Evolutionary conservation across 306 rosid species (phyloP), one percentile per base, ranked within the genome.

Genomic region (Heteromeles arbutifolia): DNA sequence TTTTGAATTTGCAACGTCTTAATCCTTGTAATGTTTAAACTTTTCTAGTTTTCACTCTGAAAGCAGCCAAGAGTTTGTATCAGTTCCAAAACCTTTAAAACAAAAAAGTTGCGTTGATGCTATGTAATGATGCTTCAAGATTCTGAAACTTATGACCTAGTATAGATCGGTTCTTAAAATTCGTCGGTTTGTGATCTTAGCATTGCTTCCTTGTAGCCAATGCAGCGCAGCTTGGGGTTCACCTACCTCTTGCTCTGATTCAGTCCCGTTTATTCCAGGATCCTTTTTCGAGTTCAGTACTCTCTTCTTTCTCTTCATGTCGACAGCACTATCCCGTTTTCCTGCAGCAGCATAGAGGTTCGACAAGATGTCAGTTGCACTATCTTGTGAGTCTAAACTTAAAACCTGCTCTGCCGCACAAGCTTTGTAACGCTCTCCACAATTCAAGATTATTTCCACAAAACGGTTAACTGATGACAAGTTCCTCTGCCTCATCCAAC

Each of bases 211-310:
- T 78, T 74, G 88, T 25, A 91, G 89, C 69, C 86, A 71, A 28
- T 74, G 84, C 84, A 90, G 69, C 71, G 86, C 84, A 59, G 70
- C 81, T 56, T 81, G 82, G 71, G 91, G 88, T 83, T 91, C 89
- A 70, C 74, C 85, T 68, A 67, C 85, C 80, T 69, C 79, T 34
- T 87, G 86, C 56, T 88, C 88, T 25, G 80, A 86, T 77, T 80
- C 97, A 62, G 89, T 83, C 97, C 98, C 90, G 73, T 97, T 92
- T 28, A 90, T 71, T 67, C 95, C 97, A 21, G 95, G 91, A 78
- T 84, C 88, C 78, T 86, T 92, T 54, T 81, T 90, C 61, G 83
- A 24, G 76, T 37, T 80, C 82, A 82, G 48, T 56, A 69, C 88
- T 52, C 44, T 89, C 69, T 88, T 84, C 62, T 89, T 90, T 77